Evolutionary conservation across 345 rosid genomes (phyloP).

Genomic region (Populus davidiana): DNA sequence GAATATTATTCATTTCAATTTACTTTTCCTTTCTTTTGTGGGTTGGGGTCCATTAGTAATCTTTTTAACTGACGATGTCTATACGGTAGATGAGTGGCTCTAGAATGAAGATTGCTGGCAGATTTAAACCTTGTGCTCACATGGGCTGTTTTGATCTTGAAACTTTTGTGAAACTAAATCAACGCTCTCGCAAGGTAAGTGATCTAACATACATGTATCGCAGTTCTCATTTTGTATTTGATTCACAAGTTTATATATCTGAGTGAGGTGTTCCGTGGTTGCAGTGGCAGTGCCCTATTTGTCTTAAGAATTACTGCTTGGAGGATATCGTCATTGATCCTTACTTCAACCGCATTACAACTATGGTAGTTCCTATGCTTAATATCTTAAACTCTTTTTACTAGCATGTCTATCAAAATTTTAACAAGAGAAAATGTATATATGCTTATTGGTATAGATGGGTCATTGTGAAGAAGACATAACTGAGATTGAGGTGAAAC

Average conservation of each 20-base stretch:
- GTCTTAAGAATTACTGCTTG: conserved; percentile 35
- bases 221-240: background rate
- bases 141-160: conserved; percentile 40
- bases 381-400: background rate
- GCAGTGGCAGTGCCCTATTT: conserved; percentile 46
- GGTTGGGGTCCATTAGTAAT: background rate
- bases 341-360: conserved; percentile 29
- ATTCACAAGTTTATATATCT: background rate
- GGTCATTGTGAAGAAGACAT: conserved; percentile 33
- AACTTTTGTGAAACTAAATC: conserved; percentile 30
- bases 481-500: conserved; percentile 38
- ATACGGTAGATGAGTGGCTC: conserved; percentile 32
- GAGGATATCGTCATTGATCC: conserved; percentile 31
- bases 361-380: conserved; percentile 18
- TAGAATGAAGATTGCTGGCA: conserved; percentile 35
- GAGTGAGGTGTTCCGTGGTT: background rate
- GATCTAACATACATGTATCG: background rate
- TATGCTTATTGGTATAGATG: conserved; percentile 25
- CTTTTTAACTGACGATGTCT: background rate
- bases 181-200: conserved; percentile 36
- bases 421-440: background rate
- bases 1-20: background rate
- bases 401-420: background rate
- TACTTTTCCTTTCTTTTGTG: background rate
- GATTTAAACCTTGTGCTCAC: conserved; percentile 35